Conservation (phyloP, 2,329 filamentous ascomycete species). For the Ophiocordyceps unilateralis region DNA sequence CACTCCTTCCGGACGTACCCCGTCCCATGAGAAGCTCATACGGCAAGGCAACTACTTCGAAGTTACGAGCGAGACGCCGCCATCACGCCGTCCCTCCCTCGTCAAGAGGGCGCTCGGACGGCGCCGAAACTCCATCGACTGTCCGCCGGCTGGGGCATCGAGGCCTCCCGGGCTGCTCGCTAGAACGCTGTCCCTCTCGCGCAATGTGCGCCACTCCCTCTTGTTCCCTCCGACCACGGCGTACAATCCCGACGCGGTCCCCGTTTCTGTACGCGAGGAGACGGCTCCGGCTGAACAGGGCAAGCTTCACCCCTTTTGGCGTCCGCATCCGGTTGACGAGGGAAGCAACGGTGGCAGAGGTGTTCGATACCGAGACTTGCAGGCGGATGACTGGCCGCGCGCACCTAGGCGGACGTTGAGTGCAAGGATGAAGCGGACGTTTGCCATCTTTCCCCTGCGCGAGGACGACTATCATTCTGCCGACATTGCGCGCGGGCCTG, state of each 20-base stretch:
- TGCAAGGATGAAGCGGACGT: conserved; percentile 37
- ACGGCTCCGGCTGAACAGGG: conserved; percentile 32
- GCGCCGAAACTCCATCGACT: conserved; percentile 25
- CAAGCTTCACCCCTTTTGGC: conserved; percentile 44
- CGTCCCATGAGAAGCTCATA: conserved; percentile 31
- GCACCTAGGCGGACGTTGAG: conserved; percentile 31
- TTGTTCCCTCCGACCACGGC: conserved; percentile 10
- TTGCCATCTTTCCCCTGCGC: conserved; percentile 39
- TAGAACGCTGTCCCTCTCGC: conserved; percentile 36
- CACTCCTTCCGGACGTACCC: conserved; percentile 42
- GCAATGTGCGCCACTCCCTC: conserved; percentile 16
- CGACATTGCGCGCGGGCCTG: conserved; percentile 20
- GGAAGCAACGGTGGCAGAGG: conserved; percentile 17
- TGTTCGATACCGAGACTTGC: conserved; percentile 32
- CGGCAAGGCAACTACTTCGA: conserved; percentile 38
- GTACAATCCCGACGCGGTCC: conserved; percentile 10
- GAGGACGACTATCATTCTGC: conserved; percentile 17
- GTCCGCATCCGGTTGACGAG: conserved; percentile 29
- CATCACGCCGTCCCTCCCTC: conserved; percentile 27
- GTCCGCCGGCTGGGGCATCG: conserved; percentile 18
- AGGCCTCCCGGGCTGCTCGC: conserved; percentile 25
- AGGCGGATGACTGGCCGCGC: conserved; percentile 28
- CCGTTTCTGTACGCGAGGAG: conserved; percentile 23
- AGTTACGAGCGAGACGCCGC: conserved; percentile 24
- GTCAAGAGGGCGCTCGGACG: conserved; percentile 36